A percentile compares a stretch with the other conserved stretches of the same genome.
phyloP scores from a whole-genome alignment of 1,284 basidiomycete genomes.

The Cutaneotrichosporon spelunceum region DNA sequence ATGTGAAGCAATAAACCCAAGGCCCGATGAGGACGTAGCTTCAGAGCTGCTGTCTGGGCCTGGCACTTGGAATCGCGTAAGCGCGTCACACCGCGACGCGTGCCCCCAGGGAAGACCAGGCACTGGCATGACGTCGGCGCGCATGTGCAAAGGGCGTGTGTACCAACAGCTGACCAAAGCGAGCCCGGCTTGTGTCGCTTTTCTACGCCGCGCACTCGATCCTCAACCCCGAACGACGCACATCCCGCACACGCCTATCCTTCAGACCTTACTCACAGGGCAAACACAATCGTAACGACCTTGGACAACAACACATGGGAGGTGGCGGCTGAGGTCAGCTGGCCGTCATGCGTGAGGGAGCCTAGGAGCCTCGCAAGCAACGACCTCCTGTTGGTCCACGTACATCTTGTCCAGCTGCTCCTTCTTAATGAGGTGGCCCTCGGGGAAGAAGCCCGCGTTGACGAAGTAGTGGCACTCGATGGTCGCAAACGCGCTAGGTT shows the following conservation, averaged over 20 bases:
- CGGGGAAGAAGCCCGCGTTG: slow-evolving; percentile 80
- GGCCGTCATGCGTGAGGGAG: too few species aligned
- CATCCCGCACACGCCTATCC: not conserved
- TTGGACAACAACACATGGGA: slow-evolving; percentile 79
- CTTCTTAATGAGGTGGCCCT: slow-evolving; percentile 79
- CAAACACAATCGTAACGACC: slow-evolving; percentile 60
- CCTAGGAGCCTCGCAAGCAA: not conserved
- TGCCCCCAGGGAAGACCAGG: not conserved
- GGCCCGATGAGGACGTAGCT: not conserved
- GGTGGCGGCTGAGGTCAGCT: slow-evolving; percentile 63
- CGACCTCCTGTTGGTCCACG: slow-evolving; percentile 29
- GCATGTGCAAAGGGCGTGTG: not conserved
- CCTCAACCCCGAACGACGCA: not conserved
- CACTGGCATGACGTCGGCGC: not conserved
- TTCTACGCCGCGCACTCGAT: too few species aligned
- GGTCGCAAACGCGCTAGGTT: slow-evolving; percentile 70
- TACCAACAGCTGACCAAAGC: not conserved
- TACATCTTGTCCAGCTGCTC: slow-evolving; percentile 88
- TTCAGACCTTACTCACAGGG: slow-evolving; percentile 43
- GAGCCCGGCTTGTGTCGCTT: not conserved
- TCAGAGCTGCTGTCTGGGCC: not conserved
- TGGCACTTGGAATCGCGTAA: not conserved
- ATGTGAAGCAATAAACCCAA: too few species aligned
- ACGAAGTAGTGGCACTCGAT: slow-evolving; percentile 94
- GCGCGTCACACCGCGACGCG: not conserved